Conservation (phyloP, 768 basidiomycete genomes). For the Amanita thiersii region DNA sequence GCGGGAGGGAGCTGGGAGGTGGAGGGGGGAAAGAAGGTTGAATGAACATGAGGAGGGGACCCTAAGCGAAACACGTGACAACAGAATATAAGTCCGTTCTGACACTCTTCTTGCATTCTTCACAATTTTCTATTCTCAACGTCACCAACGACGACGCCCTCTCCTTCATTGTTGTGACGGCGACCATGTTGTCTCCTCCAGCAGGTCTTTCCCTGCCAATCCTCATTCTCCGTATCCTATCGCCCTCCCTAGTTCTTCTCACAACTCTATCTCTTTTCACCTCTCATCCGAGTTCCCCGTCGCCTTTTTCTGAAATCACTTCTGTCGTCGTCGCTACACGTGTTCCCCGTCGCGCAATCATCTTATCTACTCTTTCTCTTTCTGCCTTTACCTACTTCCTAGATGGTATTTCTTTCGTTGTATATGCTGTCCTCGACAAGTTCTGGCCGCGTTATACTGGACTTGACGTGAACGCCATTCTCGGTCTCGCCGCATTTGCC, state of each 20-base stretch:
- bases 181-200: conserved; percentile 18
- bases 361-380: conserved; percentile 65
- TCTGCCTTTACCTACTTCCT: conserved; percentile 65
- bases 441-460: conserved; percentile 58
- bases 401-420: conserved; percentile 69
- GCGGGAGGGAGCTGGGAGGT: too few species aligned
- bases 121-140: conserved; percentile 13
- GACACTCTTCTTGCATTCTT: conserved; percentile 6
- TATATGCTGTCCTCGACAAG: conserved; percentile 55
- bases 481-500: conserved; percentile 63
- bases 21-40: conserved; percentile 6
- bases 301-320: conserved; percentile 59
- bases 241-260: conserved; percentile 59
- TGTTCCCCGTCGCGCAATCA: conserved; percentile 68
- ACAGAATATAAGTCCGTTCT: conserved; percentile 14
- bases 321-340: conserved; percentile 67
- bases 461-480: conserved; percentile 56
- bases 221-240: conserved; percentile 54
- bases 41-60: conserved; percentile 1
- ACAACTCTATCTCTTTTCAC: conserved; percentile 53
- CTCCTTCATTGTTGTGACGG: conserved; percentile 16
- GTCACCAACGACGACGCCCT: conserved; percentile 15
- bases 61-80: conserved; percentile 19
- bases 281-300: conserved; percentile 35
- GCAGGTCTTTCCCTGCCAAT: conserved; percentile 26